These are phyloP conservation scores for Paecilomyces dactylethromorphus DNA, from an alignment of 2,329 filamentous ascomycete species.

Conservation along the genomic window DNA sequence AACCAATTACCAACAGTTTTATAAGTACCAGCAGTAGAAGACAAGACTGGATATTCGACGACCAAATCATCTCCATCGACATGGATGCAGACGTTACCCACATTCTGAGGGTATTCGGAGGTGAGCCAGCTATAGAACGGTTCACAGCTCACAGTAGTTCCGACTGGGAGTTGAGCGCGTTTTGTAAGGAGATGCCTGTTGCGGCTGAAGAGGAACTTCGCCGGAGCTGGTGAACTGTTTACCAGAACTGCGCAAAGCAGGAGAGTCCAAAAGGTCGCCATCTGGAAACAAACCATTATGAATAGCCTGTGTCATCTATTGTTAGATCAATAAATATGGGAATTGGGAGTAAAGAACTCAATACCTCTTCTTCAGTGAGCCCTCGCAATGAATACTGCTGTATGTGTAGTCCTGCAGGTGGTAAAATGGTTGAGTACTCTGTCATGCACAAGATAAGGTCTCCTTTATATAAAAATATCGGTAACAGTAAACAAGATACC, in stretches of 20 bases:
- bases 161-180: background rate
- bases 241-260: background rate
- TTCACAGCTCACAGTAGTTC: background rate
- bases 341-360: background rate
- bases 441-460: background rate
- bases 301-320: background rate
- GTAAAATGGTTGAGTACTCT: background rate
- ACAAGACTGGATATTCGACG: background rate
- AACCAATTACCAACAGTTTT: background rate
- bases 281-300: background rate
- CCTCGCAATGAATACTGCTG: too few relatives aligned
- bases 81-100: background rate
- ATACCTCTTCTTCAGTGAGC: background rate
- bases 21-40: background rate
- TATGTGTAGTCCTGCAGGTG: too few relatives aligned
- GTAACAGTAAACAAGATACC: background rate
- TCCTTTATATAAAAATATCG: background rate
- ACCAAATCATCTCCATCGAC: background rate
- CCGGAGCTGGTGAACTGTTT: background rate
- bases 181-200: background rate
- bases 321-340: background rate
- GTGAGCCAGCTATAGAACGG: background rate
- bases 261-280: background rate
- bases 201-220: background rate
- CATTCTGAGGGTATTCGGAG: background rate